Evolutionary conservation across 805 yeast genomes (phyloP).

Genomic region (Zygosaccharomyces pseudorouxii): DNA sequence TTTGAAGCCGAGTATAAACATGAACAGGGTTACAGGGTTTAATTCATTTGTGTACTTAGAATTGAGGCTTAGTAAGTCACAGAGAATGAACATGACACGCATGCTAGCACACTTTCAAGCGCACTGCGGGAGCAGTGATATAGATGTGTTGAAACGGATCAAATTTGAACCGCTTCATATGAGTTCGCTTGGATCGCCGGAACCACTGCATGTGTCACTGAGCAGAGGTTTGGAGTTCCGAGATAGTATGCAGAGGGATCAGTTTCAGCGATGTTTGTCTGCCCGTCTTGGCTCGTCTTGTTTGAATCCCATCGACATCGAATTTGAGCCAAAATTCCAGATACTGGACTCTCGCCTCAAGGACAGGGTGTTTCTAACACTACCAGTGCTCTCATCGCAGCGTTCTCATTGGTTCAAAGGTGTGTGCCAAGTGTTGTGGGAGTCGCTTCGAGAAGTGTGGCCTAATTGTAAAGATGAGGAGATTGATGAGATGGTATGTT

Average conservation of each 20-base stretch:
- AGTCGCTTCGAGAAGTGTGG: slow-evolving; percentile 7
- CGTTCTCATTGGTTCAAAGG: slow-evolving; percentile 5
- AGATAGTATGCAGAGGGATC: slow-evolving; percentile 13
- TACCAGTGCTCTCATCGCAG: slow-evolving; percentile 9
- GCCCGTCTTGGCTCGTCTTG: not conserved
- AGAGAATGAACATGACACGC: slow-evolving; percentile 15
- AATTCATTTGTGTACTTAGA: slow-evolving; percentile 25
- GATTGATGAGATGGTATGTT: slow-evolving; percentile 5
- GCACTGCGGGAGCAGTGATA: slow-evolving; percentile 1
- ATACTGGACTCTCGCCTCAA: slow-evolving; percentile 9
- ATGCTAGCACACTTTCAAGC: slow-evolving; percentile 12
- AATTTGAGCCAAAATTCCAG: slow-evolving; percentile 6
- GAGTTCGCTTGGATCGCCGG: slow-evolving; percentile 26
- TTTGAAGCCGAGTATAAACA: slow-evolving; percentile 17
- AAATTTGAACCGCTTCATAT: slow-evolving; percentile 25
- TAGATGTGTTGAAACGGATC: not conserved
- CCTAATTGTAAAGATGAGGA: slow-evolving; percentile 5
- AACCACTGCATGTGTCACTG: slow-evolving; percentile 30
- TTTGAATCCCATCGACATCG: slow-evolving; percentile 6
- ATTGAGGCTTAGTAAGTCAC: slow-evolving; percentile 21
- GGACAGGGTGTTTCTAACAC: slow-evolving; percentile 10
- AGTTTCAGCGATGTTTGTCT: slow-evolving; percentile 6
- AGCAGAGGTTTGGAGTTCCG: slow-evolving; percentile 14
- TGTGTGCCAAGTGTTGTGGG: slow-evolving; percentile 3
- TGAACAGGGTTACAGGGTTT: slow-evolving; percentile 11